These are phyloP conservation scores for Microbotryum scabiosae DNA, from an alignment of 1,284 basidiomycete genomes.

Conservation along the genomic window DNA sequence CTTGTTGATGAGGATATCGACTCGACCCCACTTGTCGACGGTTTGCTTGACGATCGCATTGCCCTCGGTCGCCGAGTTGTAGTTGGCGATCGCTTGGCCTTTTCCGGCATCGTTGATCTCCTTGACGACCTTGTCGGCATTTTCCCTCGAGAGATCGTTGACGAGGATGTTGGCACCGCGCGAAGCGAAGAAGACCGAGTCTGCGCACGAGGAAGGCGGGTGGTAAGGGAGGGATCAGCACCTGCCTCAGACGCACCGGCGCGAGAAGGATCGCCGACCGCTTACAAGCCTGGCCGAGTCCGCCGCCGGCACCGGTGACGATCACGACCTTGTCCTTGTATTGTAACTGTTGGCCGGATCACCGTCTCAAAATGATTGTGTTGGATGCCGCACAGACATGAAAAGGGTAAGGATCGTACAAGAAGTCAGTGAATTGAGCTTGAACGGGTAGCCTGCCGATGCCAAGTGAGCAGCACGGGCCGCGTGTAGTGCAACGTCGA, in stretches of 20 bases:
- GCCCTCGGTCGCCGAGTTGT: conserved; percentile 83
- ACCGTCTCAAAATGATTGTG: not conserved
- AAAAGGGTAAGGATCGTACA: no score
- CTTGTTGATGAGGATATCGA: conserved; percentile 56
- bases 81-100: conserved; percentile 77
- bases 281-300: conserved; percentile 72
- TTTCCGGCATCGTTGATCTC: conserved; percentile 65
- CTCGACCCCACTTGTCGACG: conserved; percentile 72
- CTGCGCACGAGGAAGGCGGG: conserved; percentile 47
- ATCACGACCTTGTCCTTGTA: conserved; percentile 91
- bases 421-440: no score
- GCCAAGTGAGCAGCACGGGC: no score
- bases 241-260: not conserved
- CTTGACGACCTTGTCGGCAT: conserved; percentile 86
- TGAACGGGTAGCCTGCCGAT: no score
- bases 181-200: conserved; percentile 80
- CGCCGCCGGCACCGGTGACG: conserved; percentile 91
- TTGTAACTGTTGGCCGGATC: conserved; percentile 43
- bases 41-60: conserved; percentile 71
- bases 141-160: conserved; percentile 82
- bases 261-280: not conserved
- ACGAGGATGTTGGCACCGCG: conserved; percentile 90
- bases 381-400: no score
- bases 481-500: no score
- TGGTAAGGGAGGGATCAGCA: not conserved